These are phyloP conservation scores for Eudorina sp. DNA, from an alignment of 139 green algal species.

Conservation along the genomic window DNA sequence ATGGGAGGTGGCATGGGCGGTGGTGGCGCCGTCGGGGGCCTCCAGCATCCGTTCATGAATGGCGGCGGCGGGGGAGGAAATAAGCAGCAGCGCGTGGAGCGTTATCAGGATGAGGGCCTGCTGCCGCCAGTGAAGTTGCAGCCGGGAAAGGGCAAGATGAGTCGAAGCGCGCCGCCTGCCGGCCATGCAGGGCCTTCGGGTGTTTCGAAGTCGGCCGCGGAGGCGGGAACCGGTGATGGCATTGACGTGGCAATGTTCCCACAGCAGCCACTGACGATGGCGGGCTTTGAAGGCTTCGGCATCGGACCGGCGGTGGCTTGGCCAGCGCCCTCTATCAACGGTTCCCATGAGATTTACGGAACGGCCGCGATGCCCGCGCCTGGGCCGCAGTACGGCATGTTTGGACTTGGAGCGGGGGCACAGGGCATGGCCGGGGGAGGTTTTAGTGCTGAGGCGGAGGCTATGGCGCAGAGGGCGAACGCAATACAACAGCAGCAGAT, in stretches of 20 bases:
- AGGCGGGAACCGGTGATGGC: neutral
- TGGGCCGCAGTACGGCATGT: neutral
- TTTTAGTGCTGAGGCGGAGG: too few species aligned
- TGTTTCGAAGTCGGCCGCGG: neutral
- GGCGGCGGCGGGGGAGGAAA: too few species aligned
- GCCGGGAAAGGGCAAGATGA: neutral
- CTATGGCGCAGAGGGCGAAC: conserved; percentile 2
- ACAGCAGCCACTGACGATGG: neutral
- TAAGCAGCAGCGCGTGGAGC: too few species aligned
- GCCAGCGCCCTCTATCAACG: neutral
- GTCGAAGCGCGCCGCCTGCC: conserved; percentile 12
- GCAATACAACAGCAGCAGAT: conserved; percentile 13
- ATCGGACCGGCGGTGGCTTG: neutral
- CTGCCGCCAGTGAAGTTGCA: conserved; percentile 17
- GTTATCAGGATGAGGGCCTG: neutral
- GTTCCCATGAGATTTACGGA: neutral
- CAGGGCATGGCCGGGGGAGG: too few species aligned
- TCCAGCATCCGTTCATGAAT: too few species aligned
- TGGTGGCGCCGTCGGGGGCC: neutral
- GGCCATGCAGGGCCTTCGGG: neutral
- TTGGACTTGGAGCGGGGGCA: neutral
- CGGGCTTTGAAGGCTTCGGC: neutral
- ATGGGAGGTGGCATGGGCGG: neutral
- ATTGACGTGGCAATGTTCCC: too few species aligned
- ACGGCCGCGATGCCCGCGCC: too few species aligned